These are phyloP conservation scores for Ophiostoma perfectum DNA, from an alignment of 2,329 filamentous ascomycete species.

Conservation along the genomic window DNA sequence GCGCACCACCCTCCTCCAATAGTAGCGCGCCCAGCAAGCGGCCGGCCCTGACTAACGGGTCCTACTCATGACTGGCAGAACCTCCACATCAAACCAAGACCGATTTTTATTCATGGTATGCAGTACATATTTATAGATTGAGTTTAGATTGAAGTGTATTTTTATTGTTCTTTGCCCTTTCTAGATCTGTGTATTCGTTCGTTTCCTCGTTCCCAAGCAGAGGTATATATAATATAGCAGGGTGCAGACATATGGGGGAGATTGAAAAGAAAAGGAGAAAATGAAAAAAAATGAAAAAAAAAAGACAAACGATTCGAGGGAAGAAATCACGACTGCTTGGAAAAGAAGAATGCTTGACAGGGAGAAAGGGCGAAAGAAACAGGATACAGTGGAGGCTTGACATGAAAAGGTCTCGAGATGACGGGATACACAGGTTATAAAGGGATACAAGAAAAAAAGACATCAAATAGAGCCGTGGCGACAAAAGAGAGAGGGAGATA, in stretches of 20 bases:
- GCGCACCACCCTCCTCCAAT: background rate
- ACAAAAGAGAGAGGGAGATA: slow-evolving; percentile 14
- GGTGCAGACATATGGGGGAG: background rate
- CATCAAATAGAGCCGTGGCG: slow-evolving; percentile 13
- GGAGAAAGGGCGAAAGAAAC: background rate
- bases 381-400: background rate
- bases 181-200: too few species aligned
- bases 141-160: too few species aligned
- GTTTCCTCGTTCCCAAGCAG: too few species aligned
- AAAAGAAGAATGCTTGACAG: background rate
- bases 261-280: background rate
- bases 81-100: too few species aligned
- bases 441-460: slow-evolving; percentile 11
- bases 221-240: background rate
- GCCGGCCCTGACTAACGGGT: background rate
- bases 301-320: background rate
- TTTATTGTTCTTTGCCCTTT: too few species aligned
- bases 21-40: background rate
- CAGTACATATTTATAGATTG: too few species aligned
- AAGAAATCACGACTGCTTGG: background rate
- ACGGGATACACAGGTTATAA: background rate
- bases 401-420: background rate
- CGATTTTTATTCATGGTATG: too few species aligned
- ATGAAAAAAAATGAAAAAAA: background rate
- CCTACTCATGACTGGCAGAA: too few species aligned